Base-by-base conservation (phyloP, 768 basidiomycete species). In the Tulasnella sp. region DNA sequence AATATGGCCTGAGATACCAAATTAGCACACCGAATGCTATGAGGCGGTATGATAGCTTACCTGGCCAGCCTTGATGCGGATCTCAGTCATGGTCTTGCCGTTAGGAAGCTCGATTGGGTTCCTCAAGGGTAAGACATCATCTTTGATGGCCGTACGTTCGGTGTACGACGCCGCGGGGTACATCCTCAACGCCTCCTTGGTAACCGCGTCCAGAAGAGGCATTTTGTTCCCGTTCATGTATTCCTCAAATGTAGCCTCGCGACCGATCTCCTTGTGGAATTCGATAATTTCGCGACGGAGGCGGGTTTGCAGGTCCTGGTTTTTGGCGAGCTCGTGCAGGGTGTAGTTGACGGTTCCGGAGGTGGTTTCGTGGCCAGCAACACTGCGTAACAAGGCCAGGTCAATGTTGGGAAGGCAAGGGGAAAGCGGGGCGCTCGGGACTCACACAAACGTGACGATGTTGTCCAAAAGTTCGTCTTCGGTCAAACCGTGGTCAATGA, bases 301-400 rank as follows among this genome's bases (percentile, higher is more conserved):
- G 36, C 61, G 57, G 12, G 49, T 34, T 50, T 64, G 58, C 2
- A 64, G 34, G 19, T 57, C 53, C 27, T 41, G 31, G 34, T 59
- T 54, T 31, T 48, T 49, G 29, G 57, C 41, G 31, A 64, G 55
- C 17, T 53, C 59, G 27, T 37, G 49, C 27, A 49, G 21, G 29
- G 59, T 58, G 32, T 59, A 60, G 45, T 49, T 57, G 25, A 60
- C 23, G 1, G 46, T 43, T 9, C 59, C 59, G 2, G 59, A 35
- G 6, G 58, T 46, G n/a, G 59, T 60, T 41, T 60, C 59, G 42
- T 60, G 59, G 21, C 59, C 59, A 5, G 48, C 56, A 12, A 60
- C 51, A 57, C 56, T 55, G 32, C 12, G 50, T 12, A 55, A 21
- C 19, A 21, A 39, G 56, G 14, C 36, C 15, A n/a, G 12, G 25